Evolutionary conservation across 2,329 filamentous ascomycete genomes (phyloP), one percentile per base, ranked within the genome.

Genomic region (Chalaropsis thielavioides): DNA sequence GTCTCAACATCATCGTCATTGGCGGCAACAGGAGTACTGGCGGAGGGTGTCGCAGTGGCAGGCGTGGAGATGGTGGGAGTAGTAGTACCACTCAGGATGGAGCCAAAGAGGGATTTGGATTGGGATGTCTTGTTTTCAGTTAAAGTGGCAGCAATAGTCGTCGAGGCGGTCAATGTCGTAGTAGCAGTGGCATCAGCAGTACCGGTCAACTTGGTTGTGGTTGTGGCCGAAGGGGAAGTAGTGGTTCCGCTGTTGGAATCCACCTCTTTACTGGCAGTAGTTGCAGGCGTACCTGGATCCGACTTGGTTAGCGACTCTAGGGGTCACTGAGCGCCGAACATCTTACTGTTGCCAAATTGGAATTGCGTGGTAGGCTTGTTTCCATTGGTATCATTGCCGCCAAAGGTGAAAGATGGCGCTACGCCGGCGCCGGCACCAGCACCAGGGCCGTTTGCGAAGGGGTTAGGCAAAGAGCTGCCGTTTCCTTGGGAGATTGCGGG

Each of bases 1-100:
- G 68, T 61, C 71, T 82, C 82, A 67, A 78, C 79, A 64, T 81
- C 81, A 69, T 83, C 83, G 68, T 83, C 79, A 31, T 15, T 40
- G 8, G n/a, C 49, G 5, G 62, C 15, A 31, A 22, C 49, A 27
- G 46, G 11, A 6, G 46, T 27, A 6, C 27, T 11, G 17, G 19
- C 44, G 5, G 22, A 3, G n/a, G 61, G 27, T 19, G 61, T 51
- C 13, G 54, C 11, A 31, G 59, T 58, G 38, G 19, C 58, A 35
- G 60, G 46, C 40, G 61, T 22, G 22, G 27, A 31, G 8, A 60
- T 15, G 44, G 51, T 17, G n/a, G 19, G 10, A 46, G 65, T 19
- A 49, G 60, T 11, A 44, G 64, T 15, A 13, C 40, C 41, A 17
- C 17, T 63, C 19, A n/a, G 2, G 40, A 58, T 24, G 17, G 62